Conservation (phyloP, 2,329 filamentous ascomycete species). For the Ceratocystis lukuohia region DNA sequence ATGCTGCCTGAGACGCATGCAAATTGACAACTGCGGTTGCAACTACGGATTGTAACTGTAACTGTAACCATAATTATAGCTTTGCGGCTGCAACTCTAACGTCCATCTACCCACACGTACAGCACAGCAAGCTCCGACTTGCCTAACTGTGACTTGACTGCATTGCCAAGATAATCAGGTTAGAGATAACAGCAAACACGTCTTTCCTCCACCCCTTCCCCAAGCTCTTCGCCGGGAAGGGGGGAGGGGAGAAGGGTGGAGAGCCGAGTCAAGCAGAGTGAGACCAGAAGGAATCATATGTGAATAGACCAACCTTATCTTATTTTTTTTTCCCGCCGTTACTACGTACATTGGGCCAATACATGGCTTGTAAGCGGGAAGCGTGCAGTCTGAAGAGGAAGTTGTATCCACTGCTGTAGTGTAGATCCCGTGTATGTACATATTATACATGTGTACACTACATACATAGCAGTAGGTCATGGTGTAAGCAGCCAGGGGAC, state of each 20-base stretch:
- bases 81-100: background rate
- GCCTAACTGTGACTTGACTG: no score
- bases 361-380: no score
- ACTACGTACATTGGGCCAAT: no score
- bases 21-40: conserved; percentile 3
- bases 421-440: no score
- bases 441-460: no score
- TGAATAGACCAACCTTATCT: background rate
- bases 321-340: background rate
- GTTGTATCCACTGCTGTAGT: no score
- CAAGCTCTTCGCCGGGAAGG: background rate
- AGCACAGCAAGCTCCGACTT: no score
- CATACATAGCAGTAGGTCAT: no score
- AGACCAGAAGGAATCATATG: background rate
- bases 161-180: background rate
- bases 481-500: no score
- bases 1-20: background rate
- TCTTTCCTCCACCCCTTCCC: background rate
- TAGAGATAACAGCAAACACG: background rate
- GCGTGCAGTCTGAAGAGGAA: no score
- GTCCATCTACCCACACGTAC: background rate
- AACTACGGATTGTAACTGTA: background rate
- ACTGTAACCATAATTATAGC: background rate
- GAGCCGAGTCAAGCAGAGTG: background rate
- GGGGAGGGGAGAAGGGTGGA: background rate